Percentiles rank a stretch among this genome's conserved stretches.
phyloP scores from a whole-genome alignment of 1,284 basidiomycete genomes.

The Sanghuangporus weigelae region DNA sequence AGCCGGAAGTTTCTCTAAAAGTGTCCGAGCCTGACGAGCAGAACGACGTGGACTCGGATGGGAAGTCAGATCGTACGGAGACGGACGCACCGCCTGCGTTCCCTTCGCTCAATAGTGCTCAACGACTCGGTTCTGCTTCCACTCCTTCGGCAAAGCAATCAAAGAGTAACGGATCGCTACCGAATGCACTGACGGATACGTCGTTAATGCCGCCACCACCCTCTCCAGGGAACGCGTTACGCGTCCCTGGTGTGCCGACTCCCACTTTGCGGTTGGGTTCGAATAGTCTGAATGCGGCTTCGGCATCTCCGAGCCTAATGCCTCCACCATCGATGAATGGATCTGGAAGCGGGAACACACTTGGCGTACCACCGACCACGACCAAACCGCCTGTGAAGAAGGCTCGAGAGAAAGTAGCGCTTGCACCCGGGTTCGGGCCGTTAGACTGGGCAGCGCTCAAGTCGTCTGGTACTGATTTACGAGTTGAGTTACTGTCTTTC shows the following conservation, averaged over 20 bases:
- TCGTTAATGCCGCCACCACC: slow-evolving; percentile 73
- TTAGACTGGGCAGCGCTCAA: slow-evolving; percentile 94
- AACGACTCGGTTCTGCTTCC: slow-evolving; percentile 44
- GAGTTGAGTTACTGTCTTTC: too few species aligned
- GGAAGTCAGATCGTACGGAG: slow-evolving; percentile 42
- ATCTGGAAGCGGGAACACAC: slow-evolving; percentile 19
- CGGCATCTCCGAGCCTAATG: slow-evolving; percentile 26
- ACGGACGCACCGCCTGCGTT: slow-evolving; percentile 79
- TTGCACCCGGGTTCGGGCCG: slow-evolving; percentile 88
- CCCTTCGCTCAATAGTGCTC: slow-evolving; percentile 76
- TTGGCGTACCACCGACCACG: slow-evolving; percentile 55
- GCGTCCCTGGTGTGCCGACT: slow-evolving; percentile 35
- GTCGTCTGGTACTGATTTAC: slow-evolving; percentile 73
- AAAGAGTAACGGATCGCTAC: slow-evolving; percentile 22
- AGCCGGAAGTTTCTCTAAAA: slow-evolving; percentile 7
- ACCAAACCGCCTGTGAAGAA: slow-evolving; percentile 49
- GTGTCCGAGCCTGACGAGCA: slow-evolving; percentile 25
- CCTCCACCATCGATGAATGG: neutral
- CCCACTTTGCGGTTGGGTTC: neutral
- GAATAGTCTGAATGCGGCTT: slow-evolving; percentile 23
- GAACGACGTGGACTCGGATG: slow-evolving; percentile 48
- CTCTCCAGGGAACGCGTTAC: slow-evolving; percentile 41
- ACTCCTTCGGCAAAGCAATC: slow-evolving; percentile 21
- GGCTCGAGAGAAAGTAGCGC: slow-evolving; percentile 76
- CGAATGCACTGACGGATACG: slow-evolving; percentile 47